Conservation (phyloP, 768 basidiomycete species). For the Agrocybe praecox region DNA sequence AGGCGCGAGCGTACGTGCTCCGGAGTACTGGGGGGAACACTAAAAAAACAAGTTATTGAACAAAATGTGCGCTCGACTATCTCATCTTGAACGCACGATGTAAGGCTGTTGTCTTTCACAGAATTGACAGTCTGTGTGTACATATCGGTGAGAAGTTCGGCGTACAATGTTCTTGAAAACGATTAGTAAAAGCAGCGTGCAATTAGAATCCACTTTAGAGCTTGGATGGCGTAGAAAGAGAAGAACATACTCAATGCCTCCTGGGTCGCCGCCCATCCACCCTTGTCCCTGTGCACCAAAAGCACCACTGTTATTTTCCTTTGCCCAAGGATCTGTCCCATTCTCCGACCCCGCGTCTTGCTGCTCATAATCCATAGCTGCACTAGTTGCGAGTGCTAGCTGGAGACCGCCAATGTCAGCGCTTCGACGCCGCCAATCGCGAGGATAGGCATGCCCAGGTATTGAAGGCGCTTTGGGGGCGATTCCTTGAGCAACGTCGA, state of each 20-base stretch:
- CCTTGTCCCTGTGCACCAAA: conserved; percentile 67
- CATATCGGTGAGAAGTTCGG: conserved; percentile 86
- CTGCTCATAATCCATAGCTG: conserved; percentile 13
- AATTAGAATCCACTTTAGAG: background rate
- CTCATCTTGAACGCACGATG: conserved; percentile 37
- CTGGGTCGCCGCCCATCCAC: conserved; percentile 60
- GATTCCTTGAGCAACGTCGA: background rate
- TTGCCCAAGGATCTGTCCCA: conserved; percentile 1
- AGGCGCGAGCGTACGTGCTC: conserved; percentile 58
- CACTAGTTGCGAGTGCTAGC: conserved; percentile 67
- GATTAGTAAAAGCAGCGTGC: background rate
- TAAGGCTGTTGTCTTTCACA: conserved; percentile 56
- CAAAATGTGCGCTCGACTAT: background rate
- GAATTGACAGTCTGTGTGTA: conserved; percentile 76
- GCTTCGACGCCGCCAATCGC: conserved; percentile 56
- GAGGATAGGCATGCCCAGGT: conserved; percentile 13
- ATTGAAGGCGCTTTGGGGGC: background rate
- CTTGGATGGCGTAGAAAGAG: conserved; percentile 3
- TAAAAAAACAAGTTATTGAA: conserved; percentile 3
- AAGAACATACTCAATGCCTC: conserved; percentile 48
- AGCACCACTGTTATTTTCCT: conserved; percentile 16
- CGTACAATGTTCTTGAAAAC: conserved; percentile 55
- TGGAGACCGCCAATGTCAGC: conserved; percentile 91
- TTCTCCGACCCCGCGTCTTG: background rate
- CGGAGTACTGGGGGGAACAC: conserved; percentile 44